Evolutionary conservation across 2,329 filamentous ascomycete genomes (phyloP).

Genomic region (Talaromyces marneffei): DNA sequence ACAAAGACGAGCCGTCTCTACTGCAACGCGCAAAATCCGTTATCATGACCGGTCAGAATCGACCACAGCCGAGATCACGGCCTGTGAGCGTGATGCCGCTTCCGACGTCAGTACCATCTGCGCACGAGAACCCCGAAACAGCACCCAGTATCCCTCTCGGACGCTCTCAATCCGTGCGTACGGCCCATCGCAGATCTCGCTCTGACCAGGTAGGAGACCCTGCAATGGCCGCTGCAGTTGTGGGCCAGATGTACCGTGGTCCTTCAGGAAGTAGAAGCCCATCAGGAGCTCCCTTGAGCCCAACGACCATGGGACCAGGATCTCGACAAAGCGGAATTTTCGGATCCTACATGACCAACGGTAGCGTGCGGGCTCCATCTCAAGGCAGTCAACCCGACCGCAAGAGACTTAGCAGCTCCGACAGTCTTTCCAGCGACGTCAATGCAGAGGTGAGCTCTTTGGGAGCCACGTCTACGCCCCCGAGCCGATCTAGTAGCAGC

Average conservation of each 20-base stretch:
- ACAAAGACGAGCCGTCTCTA: conserved; percentile 48
- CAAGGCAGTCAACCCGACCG: conserved; percentile 43
- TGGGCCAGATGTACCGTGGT: conserved; percentile 86
- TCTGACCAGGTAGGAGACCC: conserved; percentile 43
- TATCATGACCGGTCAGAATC: conserved; percentile 39
- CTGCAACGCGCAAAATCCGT: conserved; percentile 58
- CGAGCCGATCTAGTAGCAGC: conserved; percentile 60
- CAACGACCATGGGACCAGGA: conserved; percentile 40
- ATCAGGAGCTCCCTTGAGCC: conserved; percentile 51
- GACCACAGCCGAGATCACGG: conserved; percentile 40
- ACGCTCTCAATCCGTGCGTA: conserved; percentile 37
- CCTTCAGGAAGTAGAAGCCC: conserved; percentile 38
- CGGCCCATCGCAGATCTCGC: conserved; percentile 43
- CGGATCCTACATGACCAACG: conserved; percentile 47
- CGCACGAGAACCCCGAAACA: conserved; percentile 44
- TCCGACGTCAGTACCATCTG: conserved; percentile 28
- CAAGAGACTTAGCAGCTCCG: conserved; percentile 61
- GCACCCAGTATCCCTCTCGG: conserved; percentile 45
- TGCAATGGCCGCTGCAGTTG: conserved; percentile 58
- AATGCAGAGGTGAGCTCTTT: conserved; percentile 42
- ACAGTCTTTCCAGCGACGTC: conserved; percentile 48
- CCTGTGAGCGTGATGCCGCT: conserved; percentile 42
- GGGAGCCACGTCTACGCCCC: conserved; percentile 47
- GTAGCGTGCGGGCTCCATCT: conserved; percentile 50
- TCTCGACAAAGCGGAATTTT: conserved; percentile 36